Evolutionary conservation across 2,329 filamentous ascomycete genomes (phyloP).

Genomic region (Hymenoscyphus occultus): DNA sequence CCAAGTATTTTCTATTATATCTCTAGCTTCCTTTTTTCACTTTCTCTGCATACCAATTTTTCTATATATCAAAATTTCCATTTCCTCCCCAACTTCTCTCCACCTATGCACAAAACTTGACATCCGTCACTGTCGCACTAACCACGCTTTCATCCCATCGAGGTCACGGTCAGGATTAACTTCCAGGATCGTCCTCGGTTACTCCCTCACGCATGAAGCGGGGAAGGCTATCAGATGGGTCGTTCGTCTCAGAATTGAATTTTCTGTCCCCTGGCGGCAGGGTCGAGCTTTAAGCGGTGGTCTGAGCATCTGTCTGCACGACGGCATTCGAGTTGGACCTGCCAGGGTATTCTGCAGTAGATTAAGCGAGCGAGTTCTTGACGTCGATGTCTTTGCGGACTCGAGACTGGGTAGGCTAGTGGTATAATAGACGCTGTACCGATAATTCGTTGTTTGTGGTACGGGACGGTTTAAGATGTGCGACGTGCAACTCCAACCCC

Average conservation of each 20-base stretch:
- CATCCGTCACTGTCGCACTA: neutral
- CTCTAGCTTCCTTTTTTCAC: neutral
- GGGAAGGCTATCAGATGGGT: neutral
- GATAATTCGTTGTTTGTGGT: no score
- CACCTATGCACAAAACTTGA: neutral
- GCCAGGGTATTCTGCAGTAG: no score
- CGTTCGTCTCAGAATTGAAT: neutral
- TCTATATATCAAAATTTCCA: neutral
- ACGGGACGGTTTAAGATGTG: no score
- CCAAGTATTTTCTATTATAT: neutral
- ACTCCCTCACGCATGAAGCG: neutral
- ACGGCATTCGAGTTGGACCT: no score
- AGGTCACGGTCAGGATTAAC: neutral
- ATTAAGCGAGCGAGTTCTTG: no score
- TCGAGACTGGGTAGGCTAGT: no score
- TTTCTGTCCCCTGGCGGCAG: neutral
- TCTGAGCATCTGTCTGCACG: no score
- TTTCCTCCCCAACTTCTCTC: neutral
- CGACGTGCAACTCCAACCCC: no score
- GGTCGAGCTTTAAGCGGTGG: no score
- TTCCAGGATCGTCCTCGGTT: neutral
- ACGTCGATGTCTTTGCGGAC: no score
- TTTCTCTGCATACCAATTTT: neutral
- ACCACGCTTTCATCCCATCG: neutral
- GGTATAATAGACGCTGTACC: no score